Percentiles rank a stretch among this genome's conserved stretches.
Evolutionary conservation across 2,329 filamentous ascomycete species (phyloP).

Genomic region (Trichoderma asperellum): DNA sequence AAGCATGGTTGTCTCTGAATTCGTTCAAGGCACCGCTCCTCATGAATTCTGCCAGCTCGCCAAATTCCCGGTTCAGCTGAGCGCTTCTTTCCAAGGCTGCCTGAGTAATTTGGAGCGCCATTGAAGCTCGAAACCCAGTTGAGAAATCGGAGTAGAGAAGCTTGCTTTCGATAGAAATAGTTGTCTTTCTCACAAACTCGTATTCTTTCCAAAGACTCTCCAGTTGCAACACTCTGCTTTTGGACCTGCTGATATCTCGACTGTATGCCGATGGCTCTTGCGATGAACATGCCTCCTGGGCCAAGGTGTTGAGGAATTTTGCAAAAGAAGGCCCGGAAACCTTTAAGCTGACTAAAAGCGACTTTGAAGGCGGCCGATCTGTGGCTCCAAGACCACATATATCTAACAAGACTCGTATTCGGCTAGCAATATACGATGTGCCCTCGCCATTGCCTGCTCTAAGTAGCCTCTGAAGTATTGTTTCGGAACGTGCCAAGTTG

Average conservation of each 20-base stretch:
- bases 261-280: background rate
- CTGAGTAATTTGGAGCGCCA: conserved; percentile 38
- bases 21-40: background rate
- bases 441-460: conserved; percentile 31
- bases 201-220: conserved; percentile 44
- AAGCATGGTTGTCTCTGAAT: background rate
- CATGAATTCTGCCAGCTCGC: conserved; percentile 5
- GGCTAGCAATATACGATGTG: conserved; percentile 39
- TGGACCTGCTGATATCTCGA: conserved; percentile 23
- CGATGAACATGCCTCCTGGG: conserved; percentile 28
- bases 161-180: conserved; percentile 43
- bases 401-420: conserved; percentile 44
- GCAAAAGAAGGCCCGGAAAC: conserved; percentile 34
- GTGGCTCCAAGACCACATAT: conserved; percentile 39
- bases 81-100: conserved; percentile 33
- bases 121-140: conserved; percentile 37
- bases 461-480: conserved; percentile 38
- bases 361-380: conserved; percentile 7
- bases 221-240: conserved; percentile 40
- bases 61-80: conserved; percentile 35
- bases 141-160: conserved; percentile 40
- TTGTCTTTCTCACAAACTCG: conserved; percentile 37
- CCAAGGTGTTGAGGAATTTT: conserved; percentile 35
- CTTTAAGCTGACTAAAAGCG: conserved; percentile 36
- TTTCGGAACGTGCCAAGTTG: conserved; percentile 35